Evolutionary conservation across 352 stramenopile genomes (phyloP), one percentile per base, ranked within the genome.

Genomic region (Pythium dissimile): DNA sequence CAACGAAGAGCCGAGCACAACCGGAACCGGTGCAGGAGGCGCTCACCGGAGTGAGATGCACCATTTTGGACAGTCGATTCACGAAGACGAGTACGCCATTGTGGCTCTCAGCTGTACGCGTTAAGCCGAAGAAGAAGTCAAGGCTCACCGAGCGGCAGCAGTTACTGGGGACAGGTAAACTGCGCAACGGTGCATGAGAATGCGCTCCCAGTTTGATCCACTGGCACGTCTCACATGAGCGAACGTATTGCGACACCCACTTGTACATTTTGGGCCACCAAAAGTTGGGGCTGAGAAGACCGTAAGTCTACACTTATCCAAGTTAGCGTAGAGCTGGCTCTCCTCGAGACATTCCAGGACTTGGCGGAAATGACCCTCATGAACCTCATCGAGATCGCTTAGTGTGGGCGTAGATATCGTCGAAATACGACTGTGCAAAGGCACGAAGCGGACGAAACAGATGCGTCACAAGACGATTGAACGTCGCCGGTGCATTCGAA

Each of bases 391-490:
- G n/a, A n/a, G n/a, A n/a, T n/a, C n/a, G n/a, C 27, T 54, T 56
- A 12, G 26, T 65, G 26, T 62, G 66, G 48, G 69, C 37, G 24
- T 56, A 65, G 28, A 75, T 49, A 18, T 67, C 67, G 42, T 79
- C 59, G 32, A 79, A 71, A n/a, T 73, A 79, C 21, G 34, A 63
- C 37, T 50, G 64, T 7, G 53, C 42, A 39, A 64, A 71, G 0
- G 21, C 46, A 8, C 61, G 54, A 0, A 64, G 13, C 1, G 59
- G 47, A 13, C 66, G 37, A 5, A 79, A 61, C 2, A 69, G 16
- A 18, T 66, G 48, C 13, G 39, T 59, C 3, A 74, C 66, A n/a
- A 73, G 11, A 13, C 71, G 51, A 59, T 79, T 76, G 53, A 76
- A 79, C 1, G 67, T 71, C 31, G 59, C 60, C 8, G 72, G 62